Conservation (phyloP, 345 rosid species). For the Stellera chamaejasme region DNA sequence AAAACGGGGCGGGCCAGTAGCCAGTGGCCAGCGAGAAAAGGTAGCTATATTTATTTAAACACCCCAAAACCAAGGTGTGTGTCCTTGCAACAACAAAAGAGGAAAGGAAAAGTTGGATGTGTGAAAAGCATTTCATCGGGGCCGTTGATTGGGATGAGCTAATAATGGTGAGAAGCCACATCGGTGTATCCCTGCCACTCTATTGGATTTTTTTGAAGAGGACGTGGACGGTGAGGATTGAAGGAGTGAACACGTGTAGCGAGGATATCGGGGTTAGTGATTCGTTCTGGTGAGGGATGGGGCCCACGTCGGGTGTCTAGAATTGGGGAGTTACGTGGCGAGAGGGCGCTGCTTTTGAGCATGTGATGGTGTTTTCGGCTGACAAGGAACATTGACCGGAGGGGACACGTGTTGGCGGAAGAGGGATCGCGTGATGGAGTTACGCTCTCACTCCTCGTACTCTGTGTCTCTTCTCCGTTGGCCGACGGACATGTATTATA, state of each 20-base stretch:
- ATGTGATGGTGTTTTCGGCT: slow-evolving; percentile 5
- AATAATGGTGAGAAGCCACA: slow-evolving; percentile 24
- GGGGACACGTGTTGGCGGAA: slow-evolving; percentile 16
- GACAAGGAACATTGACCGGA: slow-evolving; percentile 15
- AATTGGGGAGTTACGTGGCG: slow-evolving; percentile 23
- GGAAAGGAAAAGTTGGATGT: background rate
- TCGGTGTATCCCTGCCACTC: slow-evolving; percentile 15
- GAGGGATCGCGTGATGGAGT: background rate
- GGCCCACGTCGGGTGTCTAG: slow-evolving; percentile 16
- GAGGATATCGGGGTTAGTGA: slow-evolving; percentile 11
- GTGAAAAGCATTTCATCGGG: slow-evolving; percentile 12
- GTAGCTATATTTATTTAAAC: background rate
- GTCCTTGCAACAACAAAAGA: no score
- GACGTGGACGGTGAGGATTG: slow-evolving; percentile 28
- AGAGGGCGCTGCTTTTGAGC: background rate
- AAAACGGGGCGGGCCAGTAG: background rate
- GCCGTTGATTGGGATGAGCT: slow-evolving; percentile 16
- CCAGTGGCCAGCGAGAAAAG: background rate
- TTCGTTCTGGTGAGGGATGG: slow-evolving; percentile 1
- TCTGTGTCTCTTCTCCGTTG: slow-evolving; percentile 12
- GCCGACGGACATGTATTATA: background rate
- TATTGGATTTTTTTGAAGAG: slow-evolving; percentile 13
- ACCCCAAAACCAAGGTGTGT: no score
- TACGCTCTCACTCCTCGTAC: background rate
- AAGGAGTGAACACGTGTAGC: slow-evolving; percentile 24